Evolutionary conservation across 805 yeast genomes (phyloP).

Genomic region (Wickerhamomyces tratensis): DNA sequence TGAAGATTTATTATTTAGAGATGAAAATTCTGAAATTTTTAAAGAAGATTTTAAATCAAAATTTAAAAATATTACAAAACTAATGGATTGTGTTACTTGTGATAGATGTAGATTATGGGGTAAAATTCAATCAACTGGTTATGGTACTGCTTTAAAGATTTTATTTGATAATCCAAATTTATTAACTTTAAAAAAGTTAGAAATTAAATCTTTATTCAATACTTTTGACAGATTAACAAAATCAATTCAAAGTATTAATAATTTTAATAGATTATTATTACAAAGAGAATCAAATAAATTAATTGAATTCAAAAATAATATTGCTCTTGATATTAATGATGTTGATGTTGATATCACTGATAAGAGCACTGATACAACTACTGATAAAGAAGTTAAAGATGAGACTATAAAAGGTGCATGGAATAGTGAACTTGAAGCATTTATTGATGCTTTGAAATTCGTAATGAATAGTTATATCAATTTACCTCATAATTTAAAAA

Average conservation of each 20-base stretch:
- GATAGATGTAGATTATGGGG: constrained; percentile 99
- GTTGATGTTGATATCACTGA: too few species aligned
- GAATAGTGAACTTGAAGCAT: constrained; percentile 38
- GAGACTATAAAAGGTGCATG: constrained; percentile 30
- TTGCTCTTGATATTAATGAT: constrained; percentile 2
- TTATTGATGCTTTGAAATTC: constrained; percentile 53
- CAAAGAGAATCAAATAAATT: background rate
- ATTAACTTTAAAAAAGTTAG: constrained; percentile 52
- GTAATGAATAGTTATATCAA: constrained; percentile 55
- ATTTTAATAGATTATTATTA: constrained; percentile 43
- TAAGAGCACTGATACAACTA: background rate
- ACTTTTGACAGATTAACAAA: constrained; percentile 89
- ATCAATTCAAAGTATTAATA: constrained; percentile 64
- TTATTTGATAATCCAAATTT: constrained; percentile 59
- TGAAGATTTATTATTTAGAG: constrained; percentile 40
- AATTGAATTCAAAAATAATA: constrained; percentile 3
- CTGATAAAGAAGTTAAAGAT: background rate
- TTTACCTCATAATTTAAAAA: constrained; percentile 57
- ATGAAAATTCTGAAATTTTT: constrained; percentile 33
- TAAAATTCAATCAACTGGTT: constrained; percentile 92
- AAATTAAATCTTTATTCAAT: constrained; percentile 82
- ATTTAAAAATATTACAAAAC: constrained; percentile 80
- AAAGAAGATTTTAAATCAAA: constrained; percentile 82
- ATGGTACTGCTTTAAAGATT: constrained; percentile 91
- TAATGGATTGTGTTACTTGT: constrained; percentile 98